Evolutionary conservation across 148 eudicot genomes (phyloP), one percentile per base, ranked within the genome.

Genomic region (Rheum nobile): DNA sequence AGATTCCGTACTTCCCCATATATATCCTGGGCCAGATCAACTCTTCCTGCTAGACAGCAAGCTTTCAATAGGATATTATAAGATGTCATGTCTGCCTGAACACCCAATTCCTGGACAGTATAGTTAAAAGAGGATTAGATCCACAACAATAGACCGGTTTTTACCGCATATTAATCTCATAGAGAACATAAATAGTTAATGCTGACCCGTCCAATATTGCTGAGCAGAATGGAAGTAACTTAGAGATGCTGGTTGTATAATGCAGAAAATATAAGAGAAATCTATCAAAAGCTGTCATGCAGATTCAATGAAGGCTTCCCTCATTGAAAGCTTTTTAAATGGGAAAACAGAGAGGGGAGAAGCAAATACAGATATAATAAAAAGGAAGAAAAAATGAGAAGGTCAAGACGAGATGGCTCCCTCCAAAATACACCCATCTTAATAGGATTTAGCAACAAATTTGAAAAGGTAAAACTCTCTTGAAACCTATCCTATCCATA

Each of bases 51-150:
- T 74, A 86, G 87, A 83, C 96, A 84, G 74, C 97, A 91, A 55
- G 98, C 85, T 83, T 94, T 94, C 81, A 94, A 72, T 76, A 94
- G 91, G 72, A 94, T 90, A 80, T 94, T 94, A 83, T 91, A 88
- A 69, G 98, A 83, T 67, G 98, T 79, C 86, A 94, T 81, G 82
- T 94, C 96, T 65, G 91, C 85, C 55, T 75, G 44, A 75, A 94
- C 84, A 72, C 91, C 97, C 37, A 89, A 72, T 77, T 46, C 82
- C 98, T 94, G 82, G 41, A 76, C 39, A 83, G 73, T 44, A 71
- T 46, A 82, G 72, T 34, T 24, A 12, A 59, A 32, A 12, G 70
- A 34, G 70, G 68, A 61, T 61, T 31, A 61, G 37, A 28, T 61
- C 35, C 8, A 61, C 68, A 61, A 11, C n/a, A 31, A 31, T 12